Base-by-base conservation (phyloP, 257 asterid species). In the Solanum stenotomum region DNA sequence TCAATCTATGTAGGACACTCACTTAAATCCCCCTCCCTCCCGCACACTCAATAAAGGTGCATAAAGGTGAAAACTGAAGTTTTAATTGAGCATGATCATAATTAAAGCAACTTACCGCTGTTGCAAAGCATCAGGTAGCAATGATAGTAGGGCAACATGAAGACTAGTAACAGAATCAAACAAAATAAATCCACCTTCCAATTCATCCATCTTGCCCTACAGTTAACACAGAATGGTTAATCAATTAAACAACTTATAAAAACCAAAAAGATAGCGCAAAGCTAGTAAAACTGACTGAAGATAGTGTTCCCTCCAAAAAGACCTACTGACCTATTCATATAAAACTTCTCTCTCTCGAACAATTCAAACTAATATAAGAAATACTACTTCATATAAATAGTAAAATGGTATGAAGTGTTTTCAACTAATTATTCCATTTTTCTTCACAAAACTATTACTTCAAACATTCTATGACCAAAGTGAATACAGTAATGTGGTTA, bases 181-280 rank as follows among this genome's bases (percentile, higher is more conserved):
- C 98, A 96, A 92, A 95, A 95, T 91, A 97, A 92, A 92, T 97
- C 99, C 94, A 96, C 93, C 98, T 96, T 97, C 99, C 99, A 97
- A 88, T 96, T 97, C 91, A 94, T 88, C 99, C 99, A 96, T 91
- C 99, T 96, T 7, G 99, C 98, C 98, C 99, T 96, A 89, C 93
- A 92, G 49, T 31, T 37, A 67, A 88, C 76, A 90, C 75, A 84
- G 88, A 87, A 87, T 59, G 3, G 18, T 44, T 79, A 27, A 79
- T 44, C 25, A 40, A 78, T 27, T 27, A 79, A 81, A 49, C 27
- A 82, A 52, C 44, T 31, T 20, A 52, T 49, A 52, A 82, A 18
- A 11, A 49, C 22, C 86, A 5, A 82, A 82, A 46, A 82, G 86
- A 82, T 52, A 82, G 42, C 34, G 44, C 29, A 81, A 44, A 81